phyloP scores from a whole-genome alignment of 192 early-diverging fungal genomes.

The Gamsiella multidivaricata region DNA sequence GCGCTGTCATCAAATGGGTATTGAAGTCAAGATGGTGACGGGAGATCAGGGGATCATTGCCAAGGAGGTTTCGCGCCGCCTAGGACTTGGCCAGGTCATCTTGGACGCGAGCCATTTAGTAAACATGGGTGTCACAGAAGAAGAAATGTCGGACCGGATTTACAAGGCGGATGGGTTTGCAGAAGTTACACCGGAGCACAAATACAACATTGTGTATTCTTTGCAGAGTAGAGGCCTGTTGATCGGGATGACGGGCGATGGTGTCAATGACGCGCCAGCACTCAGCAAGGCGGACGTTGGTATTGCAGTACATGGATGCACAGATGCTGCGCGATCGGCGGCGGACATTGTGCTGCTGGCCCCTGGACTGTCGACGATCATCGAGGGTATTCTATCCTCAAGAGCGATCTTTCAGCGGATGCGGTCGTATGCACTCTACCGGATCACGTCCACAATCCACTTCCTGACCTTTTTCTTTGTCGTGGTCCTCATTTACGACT shows the following conservation, averaged over 20 bases:
- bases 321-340: constrained; percentile 91
- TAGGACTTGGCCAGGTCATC: constrained; percentile 89
- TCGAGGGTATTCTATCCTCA: constrained; percentile 86
- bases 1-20: constrained; percentile 85
- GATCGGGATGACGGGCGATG: constrained; percentile 95
- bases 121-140: constrained; percentile 73
- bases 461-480: constrained; percentile 96
- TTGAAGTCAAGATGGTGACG: constrained; percentile 94
- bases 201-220: constrained; percentile 90
- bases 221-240: constrained; percentile 83
- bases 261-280: constrained; percentile 96
- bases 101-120: constrained; percentile 82
- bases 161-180: constrained; percentile 91
- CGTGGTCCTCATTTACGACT: constrained; percentile 81
- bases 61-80: constrained; percentile 86
- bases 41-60: constrained; percentile 93
- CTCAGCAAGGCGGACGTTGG: constrained; percentile 96
- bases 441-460: constrained; percentile 94
- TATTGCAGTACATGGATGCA: constrained; percentile 92
- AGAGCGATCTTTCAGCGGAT: constrained; percentile 94
- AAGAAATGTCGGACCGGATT: constrained; percentile 78
- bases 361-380: constrained; percentile 88
- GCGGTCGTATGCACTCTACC: constrained; percentile 88
- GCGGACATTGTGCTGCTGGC: constrained; percentile 93
- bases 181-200: constrained; percentile 96